Evolutionary conservation across 306 rosid species (phyloP).

Genomic region (Malus asiatica): DNA sequence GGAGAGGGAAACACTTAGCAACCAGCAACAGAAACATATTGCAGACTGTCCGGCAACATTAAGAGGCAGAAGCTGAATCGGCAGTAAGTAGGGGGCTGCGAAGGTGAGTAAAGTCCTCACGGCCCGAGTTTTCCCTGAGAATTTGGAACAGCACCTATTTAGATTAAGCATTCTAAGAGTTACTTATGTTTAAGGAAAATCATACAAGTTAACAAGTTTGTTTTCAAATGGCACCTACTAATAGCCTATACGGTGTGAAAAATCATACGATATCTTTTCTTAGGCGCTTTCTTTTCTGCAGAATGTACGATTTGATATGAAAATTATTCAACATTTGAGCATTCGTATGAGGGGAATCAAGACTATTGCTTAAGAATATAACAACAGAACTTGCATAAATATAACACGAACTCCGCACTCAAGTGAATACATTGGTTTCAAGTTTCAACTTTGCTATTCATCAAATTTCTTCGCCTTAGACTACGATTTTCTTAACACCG

Average conservation of each 20-base stretch:
- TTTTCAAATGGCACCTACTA: not conserved
- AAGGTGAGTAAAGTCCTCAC: not conserved
- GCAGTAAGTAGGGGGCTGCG: not conserved
- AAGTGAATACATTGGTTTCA: not conserved
- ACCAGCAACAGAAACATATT: not conserved
- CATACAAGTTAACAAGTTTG: not conserved
- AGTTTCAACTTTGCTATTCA: not conserved
- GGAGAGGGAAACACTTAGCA: not conserved
- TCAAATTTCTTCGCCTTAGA: not conserved
- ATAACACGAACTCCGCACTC: not conserved
- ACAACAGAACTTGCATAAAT: not conserved
- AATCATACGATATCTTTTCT: not conserved
- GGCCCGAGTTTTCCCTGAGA: constrained; percentile 2
- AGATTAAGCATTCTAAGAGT: not conserved
- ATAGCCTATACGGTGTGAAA: too few relatives aligned
- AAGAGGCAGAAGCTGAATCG: not conserved
- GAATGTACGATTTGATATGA: not conserved
- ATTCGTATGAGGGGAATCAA: not conserved
- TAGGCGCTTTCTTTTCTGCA: not conserved
- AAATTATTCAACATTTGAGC: not conserved
- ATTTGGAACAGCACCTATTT: not conserved
- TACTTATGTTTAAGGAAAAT: not conserved
- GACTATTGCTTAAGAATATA: not conserved
- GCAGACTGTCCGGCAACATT: not conserved
- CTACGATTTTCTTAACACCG: not conserved